Conservation (phyloP, 306 rosid genomes). For the Casuarina cunninghamiana region DNA sequence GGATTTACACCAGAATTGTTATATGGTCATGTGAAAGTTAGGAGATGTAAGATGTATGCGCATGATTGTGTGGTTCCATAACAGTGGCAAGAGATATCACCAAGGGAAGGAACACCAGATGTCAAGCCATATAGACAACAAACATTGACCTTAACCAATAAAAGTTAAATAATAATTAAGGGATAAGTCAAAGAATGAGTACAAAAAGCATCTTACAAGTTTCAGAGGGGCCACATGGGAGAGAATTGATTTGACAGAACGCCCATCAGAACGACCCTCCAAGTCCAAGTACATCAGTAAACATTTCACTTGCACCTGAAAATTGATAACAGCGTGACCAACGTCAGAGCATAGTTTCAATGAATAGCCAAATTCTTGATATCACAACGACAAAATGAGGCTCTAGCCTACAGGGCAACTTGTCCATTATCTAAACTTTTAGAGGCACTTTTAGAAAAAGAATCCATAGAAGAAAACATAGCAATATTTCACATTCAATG, state of each 20-base stretch:
- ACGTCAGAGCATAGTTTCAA: conserved; percentile 5
- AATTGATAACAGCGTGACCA: conserved; percentile 18
- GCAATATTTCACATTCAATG: not conserved
- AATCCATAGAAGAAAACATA: not conserved
- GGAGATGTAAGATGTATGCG: not conserved
- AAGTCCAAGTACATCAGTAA: conserved; percentile 85
- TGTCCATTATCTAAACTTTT: conserved; percentile 12
- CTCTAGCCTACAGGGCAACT: not conserved
- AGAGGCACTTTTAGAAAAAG: conserved; percentile 18
- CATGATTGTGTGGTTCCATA: conserved; percentile 10
- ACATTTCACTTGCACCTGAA: conserved; percentile 87
- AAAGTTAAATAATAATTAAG: conserved; percentile 6
- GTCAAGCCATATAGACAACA: not conserved
- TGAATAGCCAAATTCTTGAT: not conserved
- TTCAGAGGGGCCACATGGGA: conserved; percentile 95
- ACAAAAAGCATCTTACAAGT: conserved; percentile 57
- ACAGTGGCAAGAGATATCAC: conserved; percentile 16
- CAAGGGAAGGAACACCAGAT: not conserved
- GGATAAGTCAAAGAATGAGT: conserved; percentile 14
- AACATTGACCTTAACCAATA: not conserved
- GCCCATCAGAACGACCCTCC: conserved; percentile 95
- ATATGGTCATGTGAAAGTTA: not conserved
- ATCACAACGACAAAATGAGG: conserved; percentile 11
- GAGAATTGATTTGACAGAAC: conserved; percentile 89
- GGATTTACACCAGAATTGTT: not conserved